Evolutionary conservation across 2,329 filamentous ascomycete species (phyloP).

Genomic region (Didymella glomerata): DNA sequence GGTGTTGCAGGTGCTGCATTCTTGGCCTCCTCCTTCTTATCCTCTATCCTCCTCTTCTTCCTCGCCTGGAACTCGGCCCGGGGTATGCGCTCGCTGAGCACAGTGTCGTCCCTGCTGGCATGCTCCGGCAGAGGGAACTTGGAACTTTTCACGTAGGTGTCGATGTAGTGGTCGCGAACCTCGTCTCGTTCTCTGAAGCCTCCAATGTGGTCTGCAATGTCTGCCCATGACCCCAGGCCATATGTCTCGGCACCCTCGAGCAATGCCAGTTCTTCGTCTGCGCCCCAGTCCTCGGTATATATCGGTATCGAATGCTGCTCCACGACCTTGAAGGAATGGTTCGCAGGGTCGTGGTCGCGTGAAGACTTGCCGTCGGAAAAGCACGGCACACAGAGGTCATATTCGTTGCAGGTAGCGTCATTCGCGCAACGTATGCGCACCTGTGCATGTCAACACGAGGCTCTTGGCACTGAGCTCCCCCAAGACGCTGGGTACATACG

Average conservation of each 20-base stretch:
- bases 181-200: slow-evolving; percentile 95
- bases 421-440: slow-evolving; percentile 90
- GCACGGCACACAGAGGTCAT: slow-evolving; percentile 95
- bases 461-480: neutral
- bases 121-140: slow-evolving; percentile 87
- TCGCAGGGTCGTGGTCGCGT: slow-evolving; percentile 84
- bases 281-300: slow-evolving; percentile 93
- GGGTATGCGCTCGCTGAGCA: slow-evolving; percentile 79
- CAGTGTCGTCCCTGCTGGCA: slow-evolving; percentile 82
- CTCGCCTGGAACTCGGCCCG: slow-evolving; percentile 91
- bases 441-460: slow-evolving; percentile 56
- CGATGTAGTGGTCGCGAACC: slow-evolving; percentile 91
- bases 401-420: slow-evolving; percentile 83
- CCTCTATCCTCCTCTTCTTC: slow-evolving; percentile 93
- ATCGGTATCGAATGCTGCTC: slow-evolving; percentile 99
- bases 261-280: slow-evolving; percentile 93
- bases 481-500: slow-evolving; percentile 61
- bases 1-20: slow-evolving; percentile 83
- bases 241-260: slow-evolving; percentile 96
- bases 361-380: slow-evolving; percentile 84
- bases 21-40: slow-evolving; percentile 86
- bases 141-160: slow-evolving; percentile 83
- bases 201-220: slow-evolving; percentile 97
- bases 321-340: slow-evolving; percentile 90
- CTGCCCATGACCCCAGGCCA: slow-evolving; percentile 94